These are phyloP conservation scores for Suhomyces bribrorum DNA, from an alignment of 1,139 yeast species.

Conservation along the genomic window DNA sequence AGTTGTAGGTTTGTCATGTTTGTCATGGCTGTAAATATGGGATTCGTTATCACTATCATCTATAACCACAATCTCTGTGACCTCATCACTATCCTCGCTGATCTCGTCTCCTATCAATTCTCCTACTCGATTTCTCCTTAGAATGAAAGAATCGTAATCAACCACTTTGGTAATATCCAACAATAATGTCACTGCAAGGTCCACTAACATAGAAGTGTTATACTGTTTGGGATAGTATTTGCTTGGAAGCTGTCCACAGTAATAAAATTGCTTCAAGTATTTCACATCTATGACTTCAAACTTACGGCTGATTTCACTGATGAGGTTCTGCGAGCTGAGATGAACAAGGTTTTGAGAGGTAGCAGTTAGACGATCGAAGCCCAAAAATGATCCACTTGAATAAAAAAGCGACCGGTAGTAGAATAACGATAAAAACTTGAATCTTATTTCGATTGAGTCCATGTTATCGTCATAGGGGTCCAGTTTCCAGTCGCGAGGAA, in stretches of 20 bases:
- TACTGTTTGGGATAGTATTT: slow-evolving; percentile 12
- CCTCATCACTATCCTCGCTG: slow-evolving; percentile 5
- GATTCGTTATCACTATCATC: slow-evolving; percentile 4
- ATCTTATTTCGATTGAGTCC: slow-evolving; percentile 32
- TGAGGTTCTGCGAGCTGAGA: slow-evolving; percentile 12
- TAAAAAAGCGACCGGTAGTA: slow-evolving; percentile 26
- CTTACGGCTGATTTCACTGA: slow-evolving; percentile 15
- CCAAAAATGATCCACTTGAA: slow-evolving; percentile 13
- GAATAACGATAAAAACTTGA: slow-evolving; percentile 22
- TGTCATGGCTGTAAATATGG: not conserved
- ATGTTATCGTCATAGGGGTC: slow-evolving; percentile 23
- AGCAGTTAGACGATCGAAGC: slow-evolving; percentile 7
- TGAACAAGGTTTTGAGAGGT: slow-evolving; percentile 5
- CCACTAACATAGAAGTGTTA: slow-evolving; percentile 14
- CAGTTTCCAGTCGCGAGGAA: not conserved
- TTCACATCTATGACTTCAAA: slow-evolving; percentile 12
- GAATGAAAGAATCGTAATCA: slow-evolving; percentile 10
- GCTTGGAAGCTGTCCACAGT: not conserved
- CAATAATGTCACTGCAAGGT: slow-evolving; percentile 15
- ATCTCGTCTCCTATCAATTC: slow-evolving; percentile 1
- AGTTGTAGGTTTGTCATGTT: not conserved
- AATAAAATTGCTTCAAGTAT: slow-evolving; percentile 16
- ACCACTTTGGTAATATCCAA: slow-evolving; percentile 17
- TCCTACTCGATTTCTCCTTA: not conserved
- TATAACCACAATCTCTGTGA: slow-evolving; percentile 2